phyloP scores from a whole-genome alignment of 306 rosid genomes.

The Dicorynia guianensis region DNA sequence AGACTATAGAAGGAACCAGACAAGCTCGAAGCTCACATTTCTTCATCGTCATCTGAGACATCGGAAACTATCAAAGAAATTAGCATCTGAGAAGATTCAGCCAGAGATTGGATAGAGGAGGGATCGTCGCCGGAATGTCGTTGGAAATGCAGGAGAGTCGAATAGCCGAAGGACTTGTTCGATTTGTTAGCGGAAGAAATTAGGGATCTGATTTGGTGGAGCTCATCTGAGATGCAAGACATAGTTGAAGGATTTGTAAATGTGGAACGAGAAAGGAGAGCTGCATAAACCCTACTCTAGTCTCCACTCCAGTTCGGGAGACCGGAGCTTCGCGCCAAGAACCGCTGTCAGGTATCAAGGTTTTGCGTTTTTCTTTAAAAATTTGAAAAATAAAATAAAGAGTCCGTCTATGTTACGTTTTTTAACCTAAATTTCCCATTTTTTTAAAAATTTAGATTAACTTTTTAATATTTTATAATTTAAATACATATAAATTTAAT shows the following conservation, averaged over 20 bases:
- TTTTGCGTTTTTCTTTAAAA: no score
- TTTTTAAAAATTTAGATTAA: no score
- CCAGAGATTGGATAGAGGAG: conserved; percentile 59
- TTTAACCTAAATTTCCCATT: no score
- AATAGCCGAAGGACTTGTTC: conserved; percentile 64
- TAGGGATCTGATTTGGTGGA: conserved; percentile 53
- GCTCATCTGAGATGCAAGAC: conserved; percentile 53
- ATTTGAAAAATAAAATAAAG: no score
- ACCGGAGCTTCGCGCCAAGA: no score
- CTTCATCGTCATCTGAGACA: conserved; percentile 64
- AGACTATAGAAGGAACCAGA: not conserved
- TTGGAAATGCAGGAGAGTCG: conserved; percentile 69
- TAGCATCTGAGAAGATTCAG: conserved; percentile 44
- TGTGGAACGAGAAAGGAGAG: not conserved
- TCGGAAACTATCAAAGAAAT: conserved; percentile 55
- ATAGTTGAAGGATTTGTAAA: conserved; percentile 38
- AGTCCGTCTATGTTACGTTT: no score
- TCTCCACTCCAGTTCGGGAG: no score
- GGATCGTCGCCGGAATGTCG: conserved; percentile 51
- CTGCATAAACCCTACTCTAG: conserved; percentile 10
- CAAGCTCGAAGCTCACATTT: conserved; percentile 52
- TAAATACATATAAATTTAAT: no score
- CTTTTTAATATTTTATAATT: no score
- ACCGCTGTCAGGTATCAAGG: no score
- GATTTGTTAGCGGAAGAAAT: conserved; percentile 52